These are phyloP conservation scores for Penicillium cosmopolitanum DNA, from an alignment of 495 filamentous ascomycete genomes.

Conservation along the genomic window DNA sequence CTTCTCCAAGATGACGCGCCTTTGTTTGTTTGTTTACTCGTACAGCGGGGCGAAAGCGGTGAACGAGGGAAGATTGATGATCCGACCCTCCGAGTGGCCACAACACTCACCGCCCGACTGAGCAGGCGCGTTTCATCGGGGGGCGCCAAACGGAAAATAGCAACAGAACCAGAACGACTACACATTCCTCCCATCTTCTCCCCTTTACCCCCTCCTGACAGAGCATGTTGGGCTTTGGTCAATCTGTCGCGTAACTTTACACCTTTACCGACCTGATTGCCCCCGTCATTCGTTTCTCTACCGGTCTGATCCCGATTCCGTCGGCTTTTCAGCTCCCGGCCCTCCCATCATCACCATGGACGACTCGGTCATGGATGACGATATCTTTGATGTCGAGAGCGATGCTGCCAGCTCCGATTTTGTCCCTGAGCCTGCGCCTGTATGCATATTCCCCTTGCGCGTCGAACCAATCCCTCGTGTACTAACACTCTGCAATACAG, in stretches of 20 bases:
- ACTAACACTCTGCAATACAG: conserved; percentile 35
- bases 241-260: conserved; percentile 3
- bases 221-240: conserved; percentile 20
- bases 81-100: conserved; percentile 23
- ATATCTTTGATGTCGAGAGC: conserved; percentile 60
- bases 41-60: conserved; percentile 20
- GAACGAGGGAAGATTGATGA: conserved; percentile 23
- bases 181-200: conserved; percentile 23
- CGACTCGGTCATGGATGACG: conserved; percentile 56
- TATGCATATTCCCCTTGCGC: conserved; percentile 10
- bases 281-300: conserved; percentile 14
- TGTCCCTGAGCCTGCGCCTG: conserved; percentile 42
- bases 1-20: background rate
- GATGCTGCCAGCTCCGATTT: conserved; percentile 51
- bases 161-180: background rate
- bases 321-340: conserved; percentile 8
- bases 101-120: conserved; percentile 23
- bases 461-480: background rate
- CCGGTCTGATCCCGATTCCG: conserved; percentile 9
- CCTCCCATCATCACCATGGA: conserved; percentile 34
- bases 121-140: conserved; percentile 30
- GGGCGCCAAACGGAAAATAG: conserved; percentile 20
- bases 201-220: conserved; percentile 6
- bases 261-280: conserved; percentile 2
- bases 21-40: conserved; percentile 25